Evolutionary conservation across 108 stramenopile species (phyloP).

Genomic region (Conticribra guillardii): DNA sequence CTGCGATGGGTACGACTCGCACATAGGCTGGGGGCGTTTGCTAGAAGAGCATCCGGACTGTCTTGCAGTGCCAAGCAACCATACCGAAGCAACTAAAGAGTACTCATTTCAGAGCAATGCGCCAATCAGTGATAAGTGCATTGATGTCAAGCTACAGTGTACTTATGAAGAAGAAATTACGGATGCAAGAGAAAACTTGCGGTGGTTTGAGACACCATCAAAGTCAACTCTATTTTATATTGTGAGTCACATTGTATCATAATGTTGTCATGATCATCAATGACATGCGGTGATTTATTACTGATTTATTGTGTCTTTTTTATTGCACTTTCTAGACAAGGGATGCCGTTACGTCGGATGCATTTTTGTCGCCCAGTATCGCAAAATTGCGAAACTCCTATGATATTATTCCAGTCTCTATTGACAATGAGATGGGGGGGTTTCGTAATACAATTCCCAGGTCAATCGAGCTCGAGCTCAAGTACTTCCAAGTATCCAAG

Average conservation of each 20-base stretch:
- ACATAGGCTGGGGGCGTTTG: slow-evolving; percentile 72
- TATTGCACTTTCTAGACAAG: slow-evolving; percentile 60
- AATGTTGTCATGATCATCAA: not conserved
- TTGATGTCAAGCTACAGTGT: slow-evolving; percentile 56
- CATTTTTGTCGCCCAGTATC: slow-evolving; percentile 28
- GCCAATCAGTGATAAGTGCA: slow-evolving; percentile 45
- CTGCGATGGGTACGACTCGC: slow-evolving; percentile 82
- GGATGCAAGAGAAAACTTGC: slow-evolving; percentile 30
- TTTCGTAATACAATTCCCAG: slow-evolving; percentile 67
- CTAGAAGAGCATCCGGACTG: slow-evolving; percentile 84
- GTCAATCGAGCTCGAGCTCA: slow-evolving; percentile 53
- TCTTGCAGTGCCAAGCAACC: slow-evolving; percentile 25
- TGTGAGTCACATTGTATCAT: slow-evolving; percentile 17
- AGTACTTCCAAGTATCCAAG: slow-evolving; percentile 72
- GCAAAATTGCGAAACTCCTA: slow-evolving; percentile 58
- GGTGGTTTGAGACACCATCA: slow-evolving; percentile 81
- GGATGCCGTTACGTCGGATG: slow-evolving; percentile 46
- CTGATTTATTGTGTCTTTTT: not conserved
- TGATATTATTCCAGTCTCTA: slow-evolving; percentile 62
- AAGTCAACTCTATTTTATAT: slow-evolving; percentile 50
- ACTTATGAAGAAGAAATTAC: slow-evolving; percentile 76
- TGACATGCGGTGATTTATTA: not conserved
- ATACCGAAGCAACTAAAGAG: slow-evolving; percentile 53
- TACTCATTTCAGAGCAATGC: slow-evolving; percentile 37
- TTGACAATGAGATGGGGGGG: slow-evolving; percentile 57